Evolutionary conservation across 768 basidiomycete genomes (phyloP).

Genomic region (Mycena latifolia): DNA sequence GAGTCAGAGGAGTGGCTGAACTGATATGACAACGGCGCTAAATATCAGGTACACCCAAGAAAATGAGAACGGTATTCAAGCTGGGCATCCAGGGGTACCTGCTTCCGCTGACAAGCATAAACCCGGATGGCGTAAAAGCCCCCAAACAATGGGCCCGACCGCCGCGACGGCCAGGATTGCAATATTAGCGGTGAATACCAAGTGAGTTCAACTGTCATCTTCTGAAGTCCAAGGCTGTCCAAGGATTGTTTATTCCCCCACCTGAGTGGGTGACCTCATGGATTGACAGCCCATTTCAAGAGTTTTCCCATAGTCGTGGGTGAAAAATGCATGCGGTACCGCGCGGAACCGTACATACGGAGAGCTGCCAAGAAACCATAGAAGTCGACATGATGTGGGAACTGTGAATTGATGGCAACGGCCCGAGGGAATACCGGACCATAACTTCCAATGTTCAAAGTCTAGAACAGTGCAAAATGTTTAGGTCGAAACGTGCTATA

Average conservation of each 20-base stretch:
- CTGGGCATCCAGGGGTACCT: background rate
- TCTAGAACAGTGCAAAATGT: too few relatives aligned
- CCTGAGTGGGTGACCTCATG: background rate
- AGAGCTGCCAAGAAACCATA: constrained; percentile 1
- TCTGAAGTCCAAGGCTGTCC: too few relatives aligned
- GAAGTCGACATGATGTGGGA: background rate
- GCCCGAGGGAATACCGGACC: too few relatives aligned
- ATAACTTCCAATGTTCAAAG: too few relatives aligned
- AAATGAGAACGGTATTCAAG: background rate
- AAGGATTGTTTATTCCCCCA: too few relatives aligned
- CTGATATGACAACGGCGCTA: background rate
- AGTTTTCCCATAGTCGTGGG: background rate
- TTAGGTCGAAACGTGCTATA: too few relatives aligned
- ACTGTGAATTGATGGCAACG: background rate
- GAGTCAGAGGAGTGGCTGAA: background rate
- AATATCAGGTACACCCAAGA: background rate
- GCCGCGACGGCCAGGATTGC: too few relatives aligned
- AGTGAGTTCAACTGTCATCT: too few relatives aligned
- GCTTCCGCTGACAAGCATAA: too few relatives aligned
- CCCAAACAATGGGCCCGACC: too few relatives aligned
- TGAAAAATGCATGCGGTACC: background rate
- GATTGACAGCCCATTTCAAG: background rate
- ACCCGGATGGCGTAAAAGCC: too few relatives aligned
- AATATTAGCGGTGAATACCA: too few relatives aligned
- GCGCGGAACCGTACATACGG: background rate